Evolutionary conservation across 2,329 filamentous ascomycete genomes (phyloP).

Genomic region (Sporothrix pallida): DNA sequence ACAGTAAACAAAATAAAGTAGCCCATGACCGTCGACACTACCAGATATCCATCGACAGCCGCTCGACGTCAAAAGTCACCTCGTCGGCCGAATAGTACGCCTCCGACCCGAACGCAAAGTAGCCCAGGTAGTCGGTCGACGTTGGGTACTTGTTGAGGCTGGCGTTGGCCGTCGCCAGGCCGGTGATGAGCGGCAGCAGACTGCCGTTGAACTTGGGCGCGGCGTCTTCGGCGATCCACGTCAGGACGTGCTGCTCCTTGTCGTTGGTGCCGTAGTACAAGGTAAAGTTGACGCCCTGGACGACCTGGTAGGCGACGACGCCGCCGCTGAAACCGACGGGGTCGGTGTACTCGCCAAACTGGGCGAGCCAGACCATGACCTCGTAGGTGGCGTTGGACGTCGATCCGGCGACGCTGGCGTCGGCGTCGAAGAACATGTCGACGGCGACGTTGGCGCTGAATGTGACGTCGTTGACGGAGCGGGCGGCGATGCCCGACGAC

Average conservation of each 20-base stretch:
- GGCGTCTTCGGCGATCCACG: conserved; percentile 52
- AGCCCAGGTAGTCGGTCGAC: conserved; percentile 55
- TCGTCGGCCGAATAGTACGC: conserved; percentile 50
- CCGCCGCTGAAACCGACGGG: conserved; percentile 52
- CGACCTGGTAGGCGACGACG: conserved; percentile 44
- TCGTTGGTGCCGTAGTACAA: conserved; percentile 53
- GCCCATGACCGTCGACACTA: conserved; percentile 14
- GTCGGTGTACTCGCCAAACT: conserved; percentile 53
- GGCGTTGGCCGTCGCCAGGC: conserved; percentile 46
- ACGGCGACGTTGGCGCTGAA: conserved; percentile 63
- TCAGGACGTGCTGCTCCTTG: conserved; percentile 54
- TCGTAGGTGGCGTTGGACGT: conserved; percentile 52
- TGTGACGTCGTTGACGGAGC: conserved; percentile 58
- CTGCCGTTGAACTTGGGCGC: conserved; percentile 54
- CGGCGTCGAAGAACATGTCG: conserved; percentile 62
- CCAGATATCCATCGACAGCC: conserved; percentile 46
- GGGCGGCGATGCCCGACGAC: conserved; percentile 42
- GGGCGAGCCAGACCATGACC: conserved; percentile 49
- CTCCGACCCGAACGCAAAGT: conserved; percentile 60
- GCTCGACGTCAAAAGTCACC: conserved; percentile 56
- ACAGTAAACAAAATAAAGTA: neutral
- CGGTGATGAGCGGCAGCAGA: conserved; percentile 52
- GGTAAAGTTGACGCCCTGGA: conserved; percentile 52
- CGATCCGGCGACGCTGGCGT: conserved; percentile 49
- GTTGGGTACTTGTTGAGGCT: conserved; percentile 47